Evolutionary conservation across 192 early-diverging fungal species (phyloP).

Genomic region (Entomortierella lignicola): DNA sequence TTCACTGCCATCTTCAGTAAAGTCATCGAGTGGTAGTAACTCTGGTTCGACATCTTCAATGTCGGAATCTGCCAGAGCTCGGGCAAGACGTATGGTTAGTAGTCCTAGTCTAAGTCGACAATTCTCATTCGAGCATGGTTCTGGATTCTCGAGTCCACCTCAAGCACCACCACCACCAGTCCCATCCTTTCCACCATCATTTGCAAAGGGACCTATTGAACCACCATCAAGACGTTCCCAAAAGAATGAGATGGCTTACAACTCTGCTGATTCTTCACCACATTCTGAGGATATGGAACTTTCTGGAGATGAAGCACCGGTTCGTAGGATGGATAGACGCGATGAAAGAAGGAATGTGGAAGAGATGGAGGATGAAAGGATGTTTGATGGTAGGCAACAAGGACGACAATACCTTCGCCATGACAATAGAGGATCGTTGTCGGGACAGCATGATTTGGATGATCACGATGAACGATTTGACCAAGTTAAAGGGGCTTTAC

Average conservation of each 20-base stretch:
- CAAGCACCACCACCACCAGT: slow-evolving; percentile 21
- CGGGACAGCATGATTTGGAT: no score
- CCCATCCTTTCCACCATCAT: not conserved
- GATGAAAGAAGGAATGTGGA: slow-evolving; percentile 5
- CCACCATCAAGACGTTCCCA: no score
- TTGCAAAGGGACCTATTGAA: not conserved
- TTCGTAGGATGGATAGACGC: not conserved
- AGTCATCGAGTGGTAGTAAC: no score
- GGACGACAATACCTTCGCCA: not conserved
- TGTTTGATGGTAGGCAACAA: not conserved
- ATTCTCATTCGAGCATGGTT: not conserved
- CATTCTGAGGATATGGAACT: slow-evolving; percentile 25
- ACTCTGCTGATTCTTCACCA: slow-evolving; percentile 7
- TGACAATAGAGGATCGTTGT: no score
- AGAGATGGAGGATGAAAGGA: slow-evolving; percentile 2
- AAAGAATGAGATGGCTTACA: not conserved
- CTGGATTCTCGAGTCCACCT: not conserved
- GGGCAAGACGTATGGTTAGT: slow-evolving; percentile 32
- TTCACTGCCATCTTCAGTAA: slow-evolving; percentile 6
- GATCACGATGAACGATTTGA: no score
- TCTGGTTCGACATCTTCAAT: no score
- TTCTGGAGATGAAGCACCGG: slow-evolving; percentile 7
- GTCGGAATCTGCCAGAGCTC: not conserved
- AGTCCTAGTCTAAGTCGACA: slow-evolving; percentile 33
- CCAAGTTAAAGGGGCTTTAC: no score